A percentile compares a stretch with the other conserved stretches of the same genome.
phyloP scores from a whole-genome alignment of 805 yeast species.

The Yarrowia sp. region DNA sequence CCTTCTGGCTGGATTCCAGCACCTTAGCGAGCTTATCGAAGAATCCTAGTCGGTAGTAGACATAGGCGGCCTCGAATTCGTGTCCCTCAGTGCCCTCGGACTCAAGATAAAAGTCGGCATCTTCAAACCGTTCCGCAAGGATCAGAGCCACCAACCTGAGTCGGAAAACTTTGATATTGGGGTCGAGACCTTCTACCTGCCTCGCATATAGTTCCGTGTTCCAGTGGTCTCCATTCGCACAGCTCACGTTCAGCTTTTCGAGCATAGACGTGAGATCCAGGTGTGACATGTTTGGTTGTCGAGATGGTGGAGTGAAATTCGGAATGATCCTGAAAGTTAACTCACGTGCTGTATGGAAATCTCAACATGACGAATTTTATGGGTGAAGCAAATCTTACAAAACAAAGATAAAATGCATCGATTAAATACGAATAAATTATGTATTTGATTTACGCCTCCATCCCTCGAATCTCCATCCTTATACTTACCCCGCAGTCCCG shows the following conservation, averaged over 20 bases:
- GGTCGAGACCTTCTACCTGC: constrained; percentile 29
- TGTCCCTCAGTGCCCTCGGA: constrained; percentile 29
- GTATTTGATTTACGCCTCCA: no score
- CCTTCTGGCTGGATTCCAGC: not conserved
- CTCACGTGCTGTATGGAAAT: constrained; percentile 1
- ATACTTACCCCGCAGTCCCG: not conserved
- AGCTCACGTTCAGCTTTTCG: constrained; percentile 21
- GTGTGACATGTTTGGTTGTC: not conserved
- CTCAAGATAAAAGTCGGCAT: constrained; percentile 47
- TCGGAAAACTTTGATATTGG: constrained; percentile 37
- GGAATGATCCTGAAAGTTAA: not conserved
- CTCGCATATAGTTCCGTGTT: not conserved
- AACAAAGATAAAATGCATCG: no score
- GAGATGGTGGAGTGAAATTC: constrained; percentile 6
- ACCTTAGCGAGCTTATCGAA: constrained; percentile 36
- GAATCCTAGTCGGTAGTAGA: constrained; percentile 56
- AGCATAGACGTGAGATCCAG: constrained; percentile 23
- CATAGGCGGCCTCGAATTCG: constrained; percentile 50
- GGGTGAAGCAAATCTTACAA: no score
- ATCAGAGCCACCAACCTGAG: constrained; percentile 56
- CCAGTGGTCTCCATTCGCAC: not conserved
- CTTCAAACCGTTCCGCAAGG: constrained; percentile 53
- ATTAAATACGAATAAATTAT: no score
- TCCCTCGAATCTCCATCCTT: not conserved
- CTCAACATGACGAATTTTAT: not conserved